Evolutionary conservation across 768 basidiomycete species (phyloP), one percentile per base, ranked within the genome.

Genomic region (Xanthoconium purpureum): DNA sequence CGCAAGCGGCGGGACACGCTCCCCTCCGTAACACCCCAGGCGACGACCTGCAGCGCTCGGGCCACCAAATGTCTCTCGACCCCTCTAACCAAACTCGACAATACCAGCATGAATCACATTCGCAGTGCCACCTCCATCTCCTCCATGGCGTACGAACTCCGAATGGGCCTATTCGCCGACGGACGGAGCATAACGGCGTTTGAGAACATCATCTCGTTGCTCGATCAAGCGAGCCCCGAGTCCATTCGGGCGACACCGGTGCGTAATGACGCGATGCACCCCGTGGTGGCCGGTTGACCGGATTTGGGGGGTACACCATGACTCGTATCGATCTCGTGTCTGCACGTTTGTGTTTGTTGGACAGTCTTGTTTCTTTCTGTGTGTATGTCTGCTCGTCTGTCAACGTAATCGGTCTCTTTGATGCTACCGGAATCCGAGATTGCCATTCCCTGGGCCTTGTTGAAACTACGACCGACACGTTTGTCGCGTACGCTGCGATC

Each of bases 81-180:
- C 6, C 67, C 66, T 1, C 30, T 64, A 1, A 32, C 53, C 46
- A 64, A 57, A 46, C 30, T 56, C 1, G 60, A 61, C 20, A 66
- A 55, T 24, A 32, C 51, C 56, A 58, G 55, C 2, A 8, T 50
- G 29, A 47, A n/a, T 36, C 56, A 65, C 40, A 5, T 65, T 42
- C 56, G 57, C 39, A 60, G 64, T 3, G 36, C 62, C 4, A 64
- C 39, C 12, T 68, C 68, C 13, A 51, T 66, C 11, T 70, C 71
- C 37, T 68, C 71, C 29, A 51, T 70, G 52, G 54, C 69, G 5
- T 67, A 72, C 44, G 60, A 66, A 52, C 37, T 70, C 17, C 58
- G 61, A 46, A 33, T 68, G 43, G 67, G 66, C 0, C 18, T 69
- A 30, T 63, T 72, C 43, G 60, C 56, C 10, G 64, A 72, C 20